Evolutionary conservation across 257 asterid species (phyloP).

Genomic region (Solanum medicagineum): DNA sequence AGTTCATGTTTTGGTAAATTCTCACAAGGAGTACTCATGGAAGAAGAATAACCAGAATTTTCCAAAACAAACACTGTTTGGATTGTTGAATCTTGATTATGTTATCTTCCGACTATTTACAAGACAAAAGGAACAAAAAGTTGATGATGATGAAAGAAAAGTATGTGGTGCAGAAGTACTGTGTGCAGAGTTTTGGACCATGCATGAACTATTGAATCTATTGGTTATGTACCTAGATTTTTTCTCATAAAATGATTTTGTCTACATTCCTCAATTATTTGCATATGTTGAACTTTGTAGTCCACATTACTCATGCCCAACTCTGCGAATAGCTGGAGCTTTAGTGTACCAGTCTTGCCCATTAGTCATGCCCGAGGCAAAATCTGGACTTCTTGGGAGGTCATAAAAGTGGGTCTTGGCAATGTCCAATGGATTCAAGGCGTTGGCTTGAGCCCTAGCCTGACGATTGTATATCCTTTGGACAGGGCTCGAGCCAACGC

Average conservation of each 20-base stretch:
- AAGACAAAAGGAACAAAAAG: background rate
- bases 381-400: background rate
- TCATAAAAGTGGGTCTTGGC: background rate
- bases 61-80: too few relatives aligned
- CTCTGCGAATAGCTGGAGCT: too few relatives aligned
- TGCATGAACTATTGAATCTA: background rate
- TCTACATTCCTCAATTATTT: background rate
- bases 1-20: too few relatives aligned
- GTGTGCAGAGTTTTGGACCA: background rate
- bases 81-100: background rate
- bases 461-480: background rate
- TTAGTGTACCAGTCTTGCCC: too few relatives aligned
- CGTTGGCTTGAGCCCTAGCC: background rate
- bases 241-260: background rate
- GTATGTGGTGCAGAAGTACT: background rate
- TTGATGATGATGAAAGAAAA: background rate
- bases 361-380: too few relatives aligned
- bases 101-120: background rate
- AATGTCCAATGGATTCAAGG: background rate
- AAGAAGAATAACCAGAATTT: background rate
- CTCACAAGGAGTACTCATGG: too few relatives aligned
- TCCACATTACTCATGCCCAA: too few relatives aligned
- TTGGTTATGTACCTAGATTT: background rate
- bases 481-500: background rate
- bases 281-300: background rate